Evolutionary conservation across 805 yeast genomes (phyloP).

Genomic region (Saturnispora diversa): DNA sequence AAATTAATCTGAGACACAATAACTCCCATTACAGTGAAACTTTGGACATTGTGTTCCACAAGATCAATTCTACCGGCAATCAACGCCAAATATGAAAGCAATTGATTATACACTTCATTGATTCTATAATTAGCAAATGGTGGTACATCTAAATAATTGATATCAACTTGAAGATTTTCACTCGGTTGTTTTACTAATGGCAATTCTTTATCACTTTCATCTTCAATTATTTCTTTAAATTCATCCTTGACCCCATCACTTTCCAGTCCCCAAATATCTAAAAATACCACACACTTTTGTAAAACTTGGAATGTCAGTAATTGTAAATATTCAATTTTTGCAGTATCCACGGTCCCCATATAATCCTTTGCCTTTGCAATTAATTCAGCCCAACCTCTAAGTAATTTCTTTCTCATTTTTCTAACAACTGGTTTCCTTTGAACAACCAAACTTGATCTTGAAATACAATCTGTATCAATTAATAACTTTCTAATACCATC

Average conservation of each 20-base stretch:
- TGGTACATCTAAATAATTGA: conserved; percentile 41
- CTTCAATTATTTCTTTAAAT: not conserved
- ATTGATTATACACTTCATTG: conserved; percentile 52
- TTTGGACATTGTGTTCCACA: conserved; percentile 63
- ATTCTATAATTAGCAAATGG: conserved; percentile 59
- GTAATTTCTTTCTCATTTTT: conserved; percentile 55
- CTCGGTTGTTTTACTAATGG: not conserved
- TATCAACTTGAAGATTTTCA: conserved; percentile 18
- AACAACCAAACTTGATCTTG: conserved; percentile 65
- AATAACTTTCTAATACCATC: conserved; percentile 63
- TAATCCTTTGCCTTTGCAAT: conserved; percentile 71
- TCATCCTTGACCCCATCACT: conserved; percentile 35
- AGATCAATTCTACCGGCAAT: conserved; percentile 71
- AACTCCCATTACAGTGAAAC: conserved; percentile 59
- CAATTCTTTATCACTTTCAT: not conserved
- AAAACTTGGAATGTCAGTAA: conserved; percentile 59
- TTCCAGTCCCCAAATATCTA: conserved; percentile 66
- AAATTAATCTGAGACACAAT: conserved; percentile 63
- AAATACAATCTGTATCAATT: conserved; percentile 63
- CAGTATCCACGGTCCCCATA: conserved; percentile 50
- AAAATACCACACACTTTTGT: conserved; percentile 54
- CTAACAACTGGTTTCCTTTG: conserved; percentile 53
- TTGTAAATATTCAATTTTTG: conserved; percentile 55
- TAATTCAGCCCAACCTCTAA: conserved; percentile 75
- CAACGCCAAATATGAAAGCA: conserved; percentile 55